Percentiles rank a stretch among this genome's conserved stretches.
Evolutionary conservation across 2,329 filamentous ascomycete genomes (phyloP).

Genomic region (Aschersonia sp.): DNA sequence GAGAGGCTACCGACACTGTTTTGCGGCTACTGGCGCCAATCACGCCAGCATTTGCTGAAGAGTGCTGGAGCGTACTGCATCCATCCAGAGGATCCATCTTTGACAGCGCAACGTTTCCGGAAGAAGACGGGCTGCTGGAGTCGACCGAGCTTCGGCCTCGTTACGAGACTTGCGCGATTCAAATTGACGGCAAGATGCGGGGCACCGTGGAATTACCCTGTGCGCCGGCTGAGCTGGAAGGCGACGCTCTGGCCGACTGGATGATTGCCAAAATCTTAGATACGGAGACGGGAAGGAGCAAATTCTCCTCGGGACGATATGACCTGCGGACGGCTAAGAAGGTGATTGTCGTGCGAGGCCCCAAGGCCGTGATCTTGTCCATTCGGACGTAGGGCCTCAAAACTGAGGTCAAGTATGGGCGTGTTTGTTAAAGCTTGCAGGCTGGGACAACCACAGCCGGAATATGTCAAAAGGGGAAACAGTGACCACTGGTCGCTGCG

Average conservation of each 20-base stretch:
- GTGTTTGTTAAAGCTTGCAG: no score
- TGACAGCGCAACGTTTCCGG: constrained; percentile 42
- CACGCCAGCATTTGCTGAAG: constrained; percentile 65
- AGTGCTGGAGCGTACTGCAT: constrained; percentile 55
- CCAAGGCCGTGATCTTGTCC: constrained; percentile 60
- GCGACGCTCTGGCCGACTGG: constrained; percentile 39
- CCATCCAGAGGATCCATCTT: constrained; percentile 25
- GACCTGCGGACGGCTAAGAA: constrained; percentile 41
- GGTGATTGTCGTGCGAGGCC: constrained; percentile 50
- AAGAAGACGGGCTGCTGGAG: constrained; percentile 31
- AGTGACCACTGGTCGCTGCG: no score
- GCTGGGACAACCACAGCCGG: no score
- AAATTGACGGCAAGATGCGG: constrained; percentile 66
- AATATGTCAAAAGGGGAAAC: no score
- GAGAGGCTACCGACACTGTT: constrained; percentile 37
- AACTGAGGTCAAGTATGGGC: no score
- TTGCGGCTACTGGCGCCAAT: constrained; percentile 66
- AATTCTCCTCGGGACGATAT: constrained; percentile 31
- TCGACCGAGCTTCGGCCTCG: constrained; percentile 33
- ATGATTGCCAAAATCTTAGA: constrained; percentile 45
- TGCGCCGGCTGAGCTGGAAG: constrained; percentile 24
- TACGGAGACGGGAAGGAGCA: constrained; percentile 43
- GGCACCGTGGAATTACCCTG: constrained; percentile 51
- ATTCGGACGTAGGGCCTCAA: constrained; percentile 15
- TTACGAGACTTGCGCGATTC: constrained; percentile 47